Evolutionary conservation across 768 basidiomycete genomes (phyloP).

Genomic region (Macrocybe gigantea): DNA sequence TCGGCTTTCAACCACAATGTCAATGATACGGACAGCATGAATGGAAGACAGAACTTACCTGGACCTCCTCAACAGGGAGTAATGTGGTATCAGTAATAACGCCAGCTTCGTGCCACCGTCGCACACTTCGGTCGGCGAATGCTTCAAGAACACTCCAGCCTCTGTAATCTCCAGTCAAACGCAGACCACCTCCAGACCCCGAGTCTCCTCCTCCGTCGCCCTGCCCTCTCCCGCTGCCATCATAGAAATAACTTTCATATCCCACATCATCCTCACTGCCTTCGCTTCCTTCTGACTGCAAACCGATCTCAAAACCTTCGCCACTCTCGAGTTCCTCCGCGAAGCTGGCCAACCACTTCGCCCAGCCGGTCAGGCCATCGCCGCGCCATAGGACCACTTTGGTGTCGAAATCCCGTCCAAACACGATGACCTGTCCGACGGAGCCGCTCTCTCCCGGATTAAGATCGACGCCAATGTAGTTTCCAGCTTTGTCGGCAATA

Average conservation of each 20-base stretch:
- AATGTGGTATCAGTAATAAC: constrained; percentile 49
- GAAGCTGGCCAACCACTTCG: constrained; percentile 86
- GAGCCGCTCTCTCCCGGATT: constrained; percentile 75
- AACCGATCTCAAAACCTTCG: constrained; percentile 81
- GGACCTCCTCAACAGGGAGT: constrained; percentile 33
- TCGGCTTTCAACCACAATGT: neutral
- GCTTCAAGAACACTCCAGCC: constrained; percentile 94
- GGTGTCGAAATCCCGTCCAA: constrained; percentile 98
- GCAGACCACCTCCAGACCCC: constrained; percentile 63
- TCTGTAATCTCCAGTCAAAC: constrained; percentile 78
- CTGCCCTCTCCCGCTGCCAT: constrained; percentile 70
- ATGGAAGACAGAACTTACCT: constrained; percentile 32
- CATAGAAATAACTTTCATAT: constrained; percentile 83
- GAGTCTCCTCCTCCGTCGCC: constrained; percentile 77
- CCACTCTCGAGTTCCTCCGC: constrained; percentile 90
- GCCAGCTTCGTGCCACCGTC: constrained; percentile 82
- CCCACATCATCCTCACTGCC: constrained; percentile 81
- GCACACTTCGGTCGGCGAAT: constrained; percentile 85
- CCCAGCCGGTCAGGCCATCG: constrained; percentile 91
- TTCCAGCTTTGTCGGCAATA: constrained; percentile 88
- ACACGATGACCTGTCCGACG: constrained; percentile 92
- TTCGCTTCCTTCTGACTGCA: constrained; percentile 49
- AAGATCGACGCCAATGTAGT: constrained; percentile 94
- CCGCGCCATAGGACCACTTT: constrained; percentile 95
- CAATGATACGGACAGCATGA: neutral